Conservation (phyloP, 768 basidiomycete species). For the Peribolospora baueri region DNA sequence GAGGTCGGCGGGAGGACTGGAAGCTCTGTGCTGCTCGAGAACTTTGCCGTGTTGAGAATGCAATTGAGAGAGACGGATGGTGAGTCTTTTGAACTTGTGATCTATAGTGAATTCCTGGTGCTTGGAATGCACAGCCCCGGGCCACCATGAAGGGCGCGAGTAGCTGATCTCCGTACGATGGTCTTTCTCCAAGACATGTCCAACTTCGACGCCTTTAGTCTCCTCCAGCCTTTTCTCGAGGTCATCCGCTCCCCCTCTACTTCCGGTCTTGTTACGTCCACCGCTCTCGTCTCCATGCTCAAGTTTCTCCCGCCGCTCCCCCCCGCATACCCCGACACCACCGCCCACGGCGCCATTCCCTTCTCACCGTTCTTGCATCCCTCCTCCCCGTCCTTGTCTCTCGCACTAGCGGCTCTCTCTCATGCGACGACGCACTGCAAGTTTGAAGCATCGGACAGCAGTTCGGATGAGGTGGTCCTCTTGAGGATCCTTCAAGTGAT, state of each 20-base stretch:
- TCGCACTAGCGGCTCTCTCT: slow-evolving; percentile 56
- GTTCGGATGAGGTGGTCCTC: slow-evolving; percentile 90
- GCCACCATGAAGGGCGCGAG: background rate
- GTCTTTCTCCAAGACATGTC: slow-evolving; percentile 9
- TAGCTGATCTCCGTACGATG: slow-evolving; percentile 27
- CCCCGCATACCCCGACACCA: slow-evolving; percentile 25
- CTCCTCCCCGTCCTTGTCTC: background rate
- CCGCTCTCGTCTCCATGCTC: slow-evolving; percentile 66
- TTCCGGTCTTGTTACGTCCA: slow-evolving; percentile 91
- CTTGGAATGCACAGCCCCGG: background rate
- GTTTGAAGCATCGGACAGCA: slow-evolving; percentile 89
- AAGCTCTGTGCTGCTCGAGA: slow-evolving; percentile 15
- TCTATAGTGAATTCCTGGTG: background rate
- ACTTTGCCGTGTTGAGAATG: background rate
- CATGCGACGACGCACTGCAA: slow-evolving; percentile 82
- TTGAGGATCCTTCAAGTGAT: slow-evolving; percentile 77
- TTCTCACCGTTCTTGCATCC: too few relatives aligned
- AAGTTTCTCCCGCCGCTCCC: slow-evolving; percentile 59
- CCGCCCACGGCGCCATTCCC: too few relatives aligned
- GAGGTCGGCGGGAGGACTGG: slow-evolving; percentile 30
- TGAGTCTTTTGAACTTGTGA: too few relatives aligned
- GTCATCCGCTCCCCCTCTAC: slow-evolving; percentile 82
- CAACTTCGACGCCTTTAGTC: slow-evolving; percentile 15
- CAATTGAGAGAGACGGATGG: background rate
- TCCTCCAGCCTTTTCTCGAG: slow-evolving; percentile 73